Evolutionary conservation across 352 stramenopile genomes (phyloP).

Genomic region (Phytophthora ramorum): DNA sequence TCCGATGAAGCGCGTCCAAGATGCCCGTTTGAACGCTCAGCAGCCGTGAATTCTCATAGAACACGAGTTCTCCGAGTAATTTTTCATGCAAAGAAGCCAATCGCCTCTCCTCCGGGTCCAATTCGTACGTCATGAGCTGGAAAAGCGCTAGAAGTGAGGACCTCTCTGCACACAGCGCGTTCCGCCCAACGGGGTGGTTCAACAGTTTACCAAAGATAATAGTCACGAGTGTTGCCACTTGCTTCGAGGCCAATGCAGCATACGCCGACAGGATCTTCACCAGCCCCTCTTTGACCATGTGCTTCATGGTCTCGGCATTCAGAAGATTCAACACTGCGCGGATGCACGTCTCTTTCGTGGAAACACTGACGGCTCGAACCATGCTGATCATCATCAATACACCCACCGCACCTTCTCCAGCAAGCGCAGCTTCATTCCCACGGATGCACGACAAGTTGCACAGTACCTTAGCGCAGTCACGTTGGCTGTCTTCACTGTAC

Average conservation of each 20-base stretch:
- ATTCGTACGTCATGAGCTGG: conserved; percentile 42
- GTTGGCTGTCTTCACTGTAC: conserved; percentile 84
- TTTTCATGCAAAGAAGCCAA: conserved; percentile 45
- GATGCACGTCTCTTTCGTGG: conserved; percentile 77
- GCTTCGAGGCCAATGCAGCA: conserved; percentile 32
- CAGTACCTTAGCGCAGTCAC: conserved; percentile 74
- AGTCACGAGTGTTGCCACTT: conserved; percentile 47
- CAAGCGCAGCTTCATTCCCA: conserved; percentile 55
- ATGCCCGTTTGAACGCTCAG: conserved; percentile 63
- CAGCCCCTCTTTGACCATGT: conserved; percentile 70
- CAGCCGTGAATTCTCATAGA: conserved; percentile 58
- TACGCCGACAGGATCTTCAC: conserved; percentile 71
- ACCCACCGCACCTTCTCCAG: conserved; percentile 61
- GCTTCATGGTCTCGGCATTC: conserved; percentile 62
- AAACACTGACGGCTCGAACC: conserved; percentile 64
- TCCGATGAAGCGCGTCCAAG: conserved; percentile 50
- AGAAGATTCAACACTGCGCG: conserved; percentile 73
- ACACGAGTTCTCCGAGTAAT: conserved; percentile 58
- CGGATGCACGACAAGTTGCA: conserved; percentile 74
- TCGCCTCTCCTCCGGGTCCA: conserved; percentile 4
- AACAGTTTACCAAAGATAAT: conserved; percentile 71
- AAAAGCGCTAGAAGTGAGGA: conserved; percentile 63
- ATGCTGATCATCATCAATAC: conserved; percentile 87
- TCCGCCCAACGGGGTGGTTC: conserved; percentile 46
- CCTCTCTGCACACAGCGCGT: conserved; percentile 51